Evolutionary conservation across 2,329 filamentous ascomycete genomes (phyloP).

Genomic region (Curvularia lunata): DNA sequence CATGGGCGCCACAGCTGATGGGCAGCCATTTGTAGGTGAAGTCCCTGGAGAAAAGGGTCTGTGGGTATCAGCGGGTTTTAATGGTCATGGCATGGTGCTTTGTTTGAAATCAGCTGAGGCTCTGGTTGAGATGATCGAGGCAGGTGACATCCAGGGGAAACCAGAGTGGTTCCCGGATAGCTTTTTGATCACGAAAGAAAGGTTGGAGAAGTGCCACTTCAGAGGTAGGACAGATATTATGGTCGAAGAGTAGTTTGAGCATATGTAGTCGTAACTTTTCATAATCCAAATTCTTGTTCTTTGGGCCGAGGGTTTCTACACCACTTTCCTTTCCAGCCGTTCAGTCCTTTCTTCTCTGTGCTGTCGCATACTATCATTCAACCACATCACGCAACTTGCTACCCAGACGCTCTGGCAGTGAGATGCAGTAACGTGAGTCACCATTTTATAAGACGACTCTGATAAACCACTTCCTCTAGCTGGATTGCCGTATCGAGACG

Average conservation of each 20-base stretch:
- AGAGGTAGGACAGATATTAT: neutral
- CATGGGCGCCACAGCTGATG: slow-evolving; percentile 60
- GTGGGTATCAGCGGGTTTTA: slow-evolving; percentile 66
- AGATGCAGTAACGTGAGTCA: neutral
- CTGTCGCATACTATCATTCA: neutral
- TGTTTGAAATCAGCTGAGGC: slow-evolving; percentile 66
- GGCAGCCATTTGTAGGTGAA: slow-evolving; percentile 55
- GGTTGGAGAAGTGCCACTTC: slow-evolving; percentile 26
- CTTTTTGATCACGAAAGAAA: slow-evolving; percentile 57
- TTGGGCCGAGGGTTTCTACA: neutral
- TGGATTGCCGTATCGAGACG: neutral
- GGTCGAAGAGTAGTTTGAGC: neutral
- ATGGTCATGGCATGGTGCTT: slow-evolving; percentile 70
- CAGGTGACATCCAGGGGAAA: slow-evolving; percentile 37
- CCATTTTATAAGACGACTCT: neutral
- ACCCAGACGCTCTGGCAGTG: neutral
- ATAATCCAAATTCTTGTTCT: neutral
- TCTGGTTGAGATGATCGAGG: slow-evolving; percentile 61
- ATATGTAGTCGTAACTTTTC: too few species aligned
- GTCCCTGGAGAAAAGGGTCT: slow-evolving; percentile 55
- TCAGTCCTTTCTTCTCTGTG: neutral
- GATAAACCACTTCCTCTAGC: neutral
- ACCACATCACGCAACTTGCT: neutral
- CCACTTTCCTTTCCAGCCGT: neutral
- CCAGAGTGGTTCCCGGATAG: slow-evolving; percentile 62